Evolutionary conservation across 352 stramenopile genomes (phyloP).

Genomic region (Phytophthora multivora): DNA sequence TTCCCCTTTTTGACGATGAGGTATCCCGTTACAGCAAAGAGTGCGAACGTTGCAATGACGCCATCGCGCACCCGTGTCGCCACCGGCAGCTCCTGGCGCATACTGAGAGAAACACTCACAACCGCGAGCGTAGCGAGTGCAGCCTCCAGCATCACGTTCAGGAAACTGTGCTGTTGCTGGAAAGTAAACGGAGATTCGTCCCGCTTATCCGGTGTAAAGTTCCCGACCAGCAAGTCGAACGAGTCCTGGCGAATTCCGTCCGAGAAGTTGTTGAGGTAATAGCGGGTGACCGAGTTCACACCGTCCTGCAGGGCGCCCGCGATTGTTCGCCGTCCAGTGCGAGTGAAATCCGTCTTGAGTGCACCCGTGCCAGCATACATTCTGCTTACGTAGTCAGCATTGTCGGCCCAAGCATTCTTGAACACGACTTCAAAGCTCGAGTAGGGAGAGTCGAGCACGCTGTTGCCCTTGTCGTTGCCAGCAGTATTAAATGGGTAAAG

Average conservation of each 20-base stretch:
- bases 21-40: constrained; percentile 61
- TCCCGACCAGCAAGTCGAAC: constrained; percentile 90
- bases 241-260: constrained; percentile 94
- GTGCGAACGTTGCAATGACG: constrained; percentile 47
- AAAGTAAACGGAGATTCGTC: constrained; percentile 83
- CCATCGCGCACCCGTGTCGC: constrained; percentile 66
- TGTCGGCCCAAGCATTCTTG: constrained; percentile 94
- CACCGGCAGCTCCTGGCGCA: constrained; percentile 64
- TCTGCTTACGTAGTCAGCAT: constrained; percentile 94
- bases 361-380: constrained; percentile 96
- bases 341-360: constrained; percentile 96
- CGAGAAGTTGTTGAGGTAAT: constrained; percentile 97
- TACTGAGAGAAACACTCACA: constrained; percentile 66
- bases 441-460: constrained; percentile 72
- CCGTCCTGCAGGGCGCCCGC: constrained; percentile 93
- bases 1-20: constrained; percentile 85
- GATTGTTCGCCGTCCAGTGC: constrained; percentile 93
- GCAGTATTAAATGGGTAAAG: constrained; percentile 56
- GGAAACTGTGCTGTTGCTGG: constrained; percentile 82
- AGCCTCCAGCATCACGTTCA: constrained; percentile 66
- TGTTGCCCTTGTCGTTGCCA: constrained; percentile 61
- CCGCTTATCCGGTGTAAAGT: constrained; percentile 77
- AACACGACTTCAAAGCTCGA: constrained; percentile 77
- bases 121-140: constrained; percentile 52
- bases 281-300: constrained; percentile 93